These are phyloP conservation scores for Eucalyptus rudis DNA, from an alignment of 345 rosid species.

Conservation along the genomic window DNA sequence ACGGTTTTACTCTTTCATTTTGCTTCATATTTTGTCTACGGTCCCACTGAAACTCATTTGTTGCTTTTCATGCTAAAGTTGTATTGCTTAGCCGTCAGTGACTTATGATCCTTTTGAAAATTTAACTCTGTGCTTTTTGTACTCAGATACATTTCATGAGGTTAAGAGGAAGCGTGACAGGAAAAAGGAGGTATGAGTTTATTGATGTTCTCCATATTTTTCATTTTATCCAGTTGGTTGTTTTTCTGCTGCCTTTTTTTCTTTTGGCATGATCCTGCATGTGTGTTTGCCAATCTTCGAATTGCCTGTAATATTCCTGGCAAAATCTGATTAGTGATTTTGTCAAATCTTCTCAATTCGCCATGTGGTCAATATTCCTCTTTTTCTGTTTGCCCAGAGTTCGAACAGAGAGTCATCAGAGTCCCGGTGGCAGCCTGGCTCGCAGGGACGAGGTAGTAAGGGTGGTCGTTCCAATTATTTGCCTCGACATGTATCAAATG, in stretches of 20 bases:
- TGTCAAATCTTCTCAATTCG: background rate
- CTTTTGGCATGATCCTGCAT: background rate
- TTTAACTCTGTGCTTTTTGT: slow-evolving; percentile 3
- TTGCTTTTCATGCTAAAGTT: background rate
- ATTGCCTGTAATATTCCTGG: background rate
- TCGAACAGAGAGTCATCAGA: slow-evolving; percentile 58
- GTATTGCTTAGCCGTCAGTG: background rate
- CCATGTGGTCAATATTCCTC: background rate
- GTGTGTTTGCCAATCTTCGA: background rate
- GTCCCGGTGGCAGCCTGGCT: slow-evolving; percentile 57
- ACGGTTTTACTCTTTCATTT: background rate
- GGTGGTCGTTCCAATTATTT: slow-evolving; percentile 40
- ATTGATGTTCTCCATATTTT: background rate
- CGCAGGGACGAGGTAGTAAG: slow-evolving; percentile 50
- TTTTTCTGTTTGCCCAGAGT: slow-evolving; percentile 29
- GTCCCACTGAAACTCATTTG: background rate
- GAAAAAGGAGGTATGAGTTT: slow-evolving; percentile 57
- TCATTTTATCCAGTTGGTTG: background rate
- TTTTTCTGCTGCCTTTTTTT: background rate
- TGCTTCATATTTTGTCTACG: background rate
- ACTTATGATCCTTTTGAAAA: background rate
- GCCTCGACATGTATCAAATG: slow-evolving; percentile 39
- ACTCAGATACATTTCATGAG: slow-evolving; percentile 76
- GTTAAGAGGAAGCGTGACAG: slow-evolving; percentile 77
- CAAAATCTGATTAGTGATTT: background rate